Evolutionary conservation across 2,329 filamentous ascomycete genomes (phyloP).

Genomic region (Fusarium hainanense): DNA sequence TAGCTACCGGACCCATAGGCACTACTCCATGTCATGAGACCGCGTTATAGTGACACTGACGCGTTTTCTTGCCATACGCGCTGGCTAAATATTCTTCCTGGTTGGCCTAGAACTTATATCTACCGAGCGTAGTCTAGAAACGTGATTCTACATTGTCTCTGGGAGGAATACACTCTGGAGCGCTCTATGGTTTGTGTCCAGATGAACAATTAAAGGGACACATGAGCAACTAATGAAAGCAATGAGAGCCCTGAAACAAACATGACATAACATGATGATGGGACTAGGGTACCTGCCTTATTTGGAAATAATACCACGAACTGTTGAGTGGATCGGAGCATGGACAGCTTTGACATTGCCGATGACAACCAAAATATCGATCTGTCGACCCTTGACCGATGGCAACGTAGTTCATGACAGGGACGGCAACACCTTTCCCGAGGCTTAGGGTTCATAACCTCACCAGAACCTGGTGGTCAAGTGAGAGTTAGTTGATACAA

Average conservation of each 20-base stretch:
- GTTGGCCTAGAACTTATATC: background rate
- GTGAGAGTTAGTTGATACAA: background rate
- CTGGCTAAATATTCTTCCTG: background rate
- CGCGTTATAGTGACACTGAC: background rate
- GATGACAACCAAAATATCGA: constrained; percentile 19
- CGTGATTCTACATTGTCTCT: background rate
- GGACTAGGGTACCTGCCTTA: background rate
- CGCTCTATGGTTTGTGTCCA: background rate
- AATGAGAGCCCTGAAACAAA: background rate
- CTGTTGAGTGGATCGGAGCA: background rate
- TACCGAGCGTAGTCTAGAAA: background rate
- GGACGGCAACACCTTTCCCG: background rate
- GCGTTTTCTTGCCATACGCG: background rate
- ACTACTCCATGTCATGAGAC: background rate
- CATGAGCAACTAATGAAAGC: background rate
- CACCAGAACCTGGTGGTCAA: background rate
- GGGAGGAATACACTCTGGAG: background rate
- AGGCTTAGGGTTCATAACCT: background rate
- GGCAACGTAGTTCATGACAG: background rate
- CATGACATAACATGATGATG: background rate
- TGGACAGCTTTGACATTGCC: background rate
- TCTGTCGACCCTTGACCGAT: background rate
- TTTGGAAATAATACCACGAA: background rate
- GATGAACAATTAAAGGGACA: background rate
- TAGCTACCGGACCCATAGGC: background rate